Evolutionary conservation across 495 filamentous ascomycete genomes (phyloP).

Genomic region (Podospora comata): DNA sequence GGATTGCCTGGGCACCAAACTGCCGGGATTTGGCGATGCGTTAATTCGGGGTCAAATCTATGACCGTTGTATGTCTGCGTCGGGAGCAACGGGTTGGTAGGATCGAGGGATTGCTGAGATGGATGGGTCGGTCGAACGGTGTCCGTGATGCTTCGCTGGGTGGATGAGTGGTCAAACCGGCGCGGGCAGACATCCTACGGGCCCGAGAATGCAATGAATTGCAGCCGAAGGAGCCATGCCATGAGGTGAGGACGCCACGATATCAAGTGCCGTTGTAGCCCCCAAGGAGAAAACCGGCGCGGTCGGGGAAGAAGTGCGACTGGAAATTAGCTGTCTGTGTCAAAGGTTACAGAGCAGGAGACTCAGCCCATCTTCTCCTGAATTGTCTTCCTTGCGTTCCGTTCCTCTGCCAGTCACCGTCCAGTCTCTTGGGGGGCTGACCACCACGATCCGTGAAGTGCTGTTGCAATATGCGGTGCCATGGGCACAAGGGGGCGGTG

Average conservation of each 20-base stretch:
- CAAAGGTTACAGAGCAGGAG: constrained; percentile 10
- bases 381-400: neutral
- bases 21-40: constrained; percentile 11
- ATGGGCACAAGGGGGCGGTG: constrained; percentile 3
- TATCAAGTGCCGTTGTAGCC: constrained; percentile 1
- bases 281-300: constrained; percentile 1
- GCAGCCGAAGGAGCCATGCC: constrained; percentile 9
- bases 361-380: constrained; percentile 1
- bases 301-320: constrained; percentile 4
- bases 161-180: constrained; percentile 13
- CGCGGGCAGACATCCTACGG: constrained; percentile 7
- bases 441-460: neutral
- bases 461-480: constrained; percentile 4
- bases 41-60: constrained; percentile 14
- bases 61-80: constrained; percentile 3
- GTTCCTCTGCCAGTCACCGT: neutral
- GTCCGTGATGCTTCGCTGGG: neutral
- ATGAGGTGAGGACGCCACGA: constrained; percentile 11
- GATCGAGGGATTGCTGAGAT: constrained; percentile 1
- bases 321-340: constrained; percentile 11
- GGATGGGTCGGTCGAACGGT: neutral
- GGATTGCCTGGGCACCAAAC: constrained; percentile 1
- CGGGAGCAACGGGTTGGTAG: neutral
- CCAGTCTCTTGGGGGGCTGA: neutral
- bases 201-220: constrained; percentile 4